Evolutionary conservation across 345 rosid genomes (phyloP).

Genomic region (Aegle marmelos): DNA sequence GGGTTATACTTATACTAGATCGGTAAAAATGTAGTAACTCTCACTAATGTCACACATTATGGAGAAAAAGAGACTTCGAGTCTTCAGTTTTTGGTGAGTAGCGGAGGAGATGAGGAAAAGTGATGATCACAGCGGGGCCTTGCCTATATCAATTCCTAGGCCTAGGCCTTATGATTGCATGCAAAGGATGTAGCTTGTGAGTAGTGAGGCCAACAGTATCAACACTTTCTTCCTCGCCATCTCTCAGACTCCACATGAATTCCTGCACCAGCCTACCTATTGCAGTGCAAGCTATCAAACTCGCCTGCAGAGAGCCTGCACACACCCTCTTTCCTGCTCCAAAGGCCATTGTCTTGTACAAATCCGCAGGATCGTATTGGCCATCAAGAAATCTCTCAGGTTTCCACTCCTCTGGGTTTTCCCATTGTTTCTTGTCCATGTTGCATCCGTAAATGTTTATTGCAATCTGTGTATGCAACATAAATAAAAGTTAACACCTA

Average conservation of each 20-base stretch:
- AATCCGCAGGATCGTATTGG: constrained; percentile 47
- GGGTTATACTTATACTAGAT: background rate
- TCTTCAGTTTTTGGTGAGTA: background rate
- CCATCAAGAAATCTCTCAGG: constrained; percentile 72
- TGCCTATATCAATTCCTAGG: too few relatives aligned
- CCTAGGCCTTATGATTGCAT: constrained; percentile 53
- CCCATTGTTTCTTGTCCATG: constrained; percentile 80
- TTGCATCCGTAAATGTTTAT: constrained; percentile 86
- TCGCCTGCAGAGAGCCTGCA: constrained; percentile 78
- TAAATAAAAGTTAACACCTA: background rate
- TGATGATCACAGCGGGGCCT: background rate
- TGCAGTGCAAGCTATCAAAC: constrained; percentile 45
- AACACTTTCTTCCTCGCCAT: constrained; percentile 62
- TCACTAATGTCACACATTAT: background rate
- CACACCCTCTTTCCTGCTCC: constrained; percentile 83
- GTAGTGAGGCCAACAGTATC: constrained; percentile 63
- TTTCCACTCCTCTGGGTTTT: constrained; percentile 61
- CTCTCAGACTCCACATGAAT: constrained; percentile 67
- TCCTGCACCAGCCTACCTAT: constrained; percentile 80
- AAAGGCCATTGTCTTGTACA: constrained; percentile 89
- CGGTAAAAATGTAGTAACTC: background rate
- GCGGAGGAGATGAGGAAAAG: background rate
- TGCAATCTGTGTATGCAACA: constrained; percentile 54
- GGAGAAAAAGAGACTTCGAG: background rate
- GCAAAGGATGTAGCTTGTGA: constrained; percentile 75